phyloP scores from a whole-genome alignment of 257 asterid genomes.

The Nicotiana undulata region DNA sequence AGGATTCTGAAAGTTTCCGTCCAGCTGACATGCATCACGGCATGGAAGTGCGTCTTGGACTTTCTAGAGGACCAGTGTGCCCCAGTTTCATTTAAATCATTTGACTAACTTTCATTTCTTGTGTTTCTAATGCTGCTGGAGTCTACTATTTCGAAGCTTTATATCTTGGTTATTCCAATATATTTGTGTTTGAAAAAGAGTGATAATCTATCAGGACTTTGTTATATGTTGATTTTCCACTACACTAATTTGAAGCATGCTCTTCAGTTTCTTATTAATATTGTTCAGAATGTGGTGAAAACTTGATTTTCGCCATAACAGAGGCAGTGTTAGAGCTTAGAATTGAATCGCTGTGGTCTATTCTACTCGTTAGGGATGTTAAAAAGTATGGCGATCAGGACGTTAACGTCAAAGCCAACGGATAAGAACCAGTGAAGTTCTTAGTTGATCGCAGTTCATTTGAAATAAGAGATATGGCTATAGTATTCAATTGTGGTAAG shows the following conservation, averaged over 20 bases:
- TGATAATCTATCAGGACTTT: too few species aligned
- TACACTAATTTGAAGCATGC: neutral
- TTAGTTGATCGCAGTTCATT: too few species aligned
- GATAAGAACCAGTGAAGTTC: too few species aligned
- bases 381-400: too few species aligned
- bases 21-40: slow-evolving; percentile 84
- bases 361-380: too few species aligned
- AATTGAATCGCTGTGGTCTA: too few species aligned
- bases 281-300: neutral
- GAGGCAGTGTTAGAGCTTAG: too few species aligned
- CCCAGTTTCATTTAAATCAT: slow-evolving; percentile 61
- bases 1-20: slow-evolving; percentile 61
- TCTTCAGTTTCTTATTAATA: neutral
- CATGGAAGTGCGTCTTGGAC: slow-evolving; percentile 90
- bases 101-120: neutral
- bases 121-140: neutral
- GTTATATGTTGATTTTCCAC: too few species aligned
- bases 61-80: slow-evolving; percentile 73
- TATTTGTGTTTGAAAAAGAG: neutral
- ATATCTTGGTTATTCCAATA: neutral
- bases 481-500: too few species aligned
- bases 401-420: too few species aligned
- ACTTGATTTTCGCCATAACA: neutral
- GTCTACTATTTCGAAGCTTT: neutral
- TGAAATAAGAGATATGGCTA: too few species aligned